A percentile compares a stretch with the other conserved stretches of the same genome.
These are phyloP conservation scores for Ceratocystis ficicola DNA, from an alignment of 2,329 filamentous ascomycete species.

Conservation along the genomic window DNA sequence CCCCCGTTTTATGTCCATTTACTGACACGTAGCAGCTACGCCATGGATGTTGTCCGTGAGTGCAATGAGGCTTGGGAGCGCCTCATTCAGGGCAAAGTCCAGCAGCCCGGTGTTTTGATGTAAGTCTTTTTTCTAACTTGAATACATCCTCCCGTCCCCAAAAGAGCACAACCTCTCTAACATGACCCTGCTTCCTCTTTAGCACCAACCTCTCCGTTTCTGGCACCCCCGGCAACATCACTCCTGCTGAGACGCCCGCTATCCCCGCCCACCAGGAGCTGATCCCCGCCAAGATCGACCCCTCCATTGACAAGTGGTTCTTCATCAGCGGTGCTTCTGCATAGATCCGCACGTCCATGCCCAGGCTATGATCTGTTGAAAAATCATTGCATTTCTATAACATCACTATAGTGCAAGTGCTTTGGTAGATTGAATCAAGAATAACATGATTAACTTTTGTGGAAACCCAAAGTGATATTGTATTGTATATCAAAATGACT, in stretches of 20 bases:
- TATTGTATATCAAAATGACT: not conserved
- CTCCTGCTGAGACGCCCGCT: conserved; percentile 56
- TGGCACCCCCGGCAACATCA: conserved; percentile 61
- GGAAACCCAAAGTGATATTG: not conserved
- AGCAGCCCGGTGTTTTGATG: conserved; percentile 66
- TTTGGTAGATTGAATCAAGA: not conserved
- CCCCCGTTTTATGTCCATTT: conserved; percentile 10
- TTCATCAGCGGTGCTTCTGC: conserved; percentile 96
- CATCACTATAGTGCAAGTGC: conserved; percentile 24
- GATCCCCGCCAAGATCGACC: conserved; percentile 76
- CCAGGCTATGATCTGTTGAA: conserved; percentile 23
- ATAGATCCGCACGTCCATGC: conserved; percentile 34
- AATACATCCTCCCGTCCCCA: not conserved
- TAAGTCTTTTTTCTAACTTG: conserved; percentile 39
- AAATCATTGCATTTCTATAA: conserved; percentile 25
- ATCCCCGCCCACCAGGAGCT: conserved; percentile 73
- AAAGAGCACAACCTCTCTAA: conserved; percentile 26
- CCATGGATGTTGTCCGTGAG: conserved; percentile 88
- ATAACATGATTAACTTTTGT: not conserved
- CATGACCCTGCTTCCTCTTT: conserved; percentile 18
- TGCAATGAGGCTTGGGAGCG: conserved; percentile 96
- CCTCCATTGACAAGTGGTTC: conserved; percentile 99
- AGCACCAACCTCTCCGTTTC: conserved; percentile 71
- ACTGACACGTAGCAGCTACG: conserved; percentile 48
- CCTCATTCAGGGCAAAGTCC: conserved; percentile 81